Evolutionary conservation across 768 basidiomycete genomes (phyloP).

Genomic region (Lepiota brunneoincarnata): DNA sequence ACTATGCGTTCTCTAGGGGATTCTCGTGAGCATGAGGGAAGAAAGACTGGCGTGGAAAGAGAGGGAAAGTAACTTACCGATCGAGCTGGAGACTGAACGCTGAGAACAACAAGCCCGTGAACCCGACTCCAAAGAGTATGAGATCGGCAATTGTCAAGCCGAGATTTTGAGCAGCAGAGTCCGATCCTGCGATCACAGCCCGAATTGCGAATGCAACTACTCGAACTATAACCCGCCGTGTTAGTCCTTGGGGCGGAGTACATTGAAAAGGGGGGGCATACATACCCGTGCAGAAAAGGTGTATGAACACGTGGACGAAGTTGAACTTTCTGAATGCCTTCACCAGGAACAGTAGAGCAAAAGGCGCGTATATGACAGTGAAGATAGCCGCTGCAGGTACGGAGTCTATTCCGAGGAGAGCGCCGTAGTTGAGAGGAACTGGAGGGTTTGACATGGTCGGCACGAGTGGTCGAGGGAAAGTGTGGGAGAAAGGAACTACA

Average conservation of each 20-base stretch:
- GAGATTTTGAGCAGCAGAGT: conserved; percentile 28
- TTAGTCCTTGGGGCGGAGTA: background rate
- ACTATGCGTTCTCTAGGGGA: background rate
- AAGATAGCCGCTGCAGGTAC: conserved; percentile 33
- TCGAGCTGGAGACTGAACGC: conserved; percentile 40
- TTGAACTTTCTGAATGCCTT: conserved; percentile 30
- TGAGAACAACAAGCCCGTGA: conserved; percentile 40
- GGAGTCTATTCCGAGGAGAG: conserved; percentile 30
- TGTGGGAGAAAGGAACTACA: no score
- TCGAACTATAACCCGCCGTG: conserved; percentile 28
- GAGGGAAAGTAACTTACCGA: conserved; percentile 25
- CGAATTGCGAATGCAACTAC: conserved; percentile 38
- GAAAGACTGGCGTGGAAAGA: background rate
- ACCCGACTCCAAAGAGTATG: conserved; percentile 39
- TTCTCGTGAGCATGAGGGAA: background rate
- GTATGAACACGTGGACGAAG: conserved; percentile 30
- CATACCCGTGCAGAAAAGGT: conserved; percentile 38
- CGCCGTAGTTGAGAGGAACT: conserved; percentile 29
- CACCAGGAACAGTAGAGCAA: conserved; percentile 26
- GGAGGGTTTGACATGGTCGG: no score
- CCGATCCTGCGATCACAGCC: conserved; percentile 30
- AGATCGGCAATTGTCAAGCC: conserved; percentile 34
- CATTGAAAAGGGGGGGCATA: background rate
- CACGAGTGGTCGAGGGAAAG: no score
- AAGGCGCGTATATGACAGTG: conserved; percentile 29